Base-by-base conservation (phyloP, 352 stramenopile species). In the Pythium sukuiense region DNA sequence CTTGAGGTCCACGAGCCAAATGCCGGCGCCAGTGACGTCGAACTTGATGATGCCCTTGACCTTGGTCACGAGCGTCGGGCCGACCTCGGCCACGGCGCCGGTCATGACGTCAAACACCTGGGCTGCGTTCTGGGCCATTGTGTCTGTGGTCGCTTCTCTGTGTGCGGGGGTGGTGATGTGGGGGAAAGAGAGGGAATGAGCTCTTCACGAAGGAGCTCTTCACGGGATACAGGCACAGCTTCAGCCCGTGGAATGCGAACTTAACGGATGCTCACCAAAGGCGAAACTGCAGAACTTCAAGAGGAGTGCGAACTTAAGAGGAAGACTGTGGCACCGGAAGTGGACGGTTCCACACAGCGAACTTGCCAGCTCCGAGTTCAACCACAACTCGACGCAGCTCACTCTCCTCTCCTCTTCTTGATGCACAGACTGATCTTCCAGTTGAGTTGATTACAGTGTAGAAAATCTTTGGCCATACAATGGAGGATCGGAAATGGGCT, bases 41-140 rank as follows among this genome's bases (percentile, higher is more conserved):
- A 92, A 90, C 74, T 91, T 92, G 67, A 94, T 92, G 26, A 79
- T 70, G 55, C 82, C 83, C 62, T 94, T 92, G 63, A 94, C 74
- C 61, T 91, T 90, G 46, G 50, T 77, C 64, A 91, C 80, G 58
- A 94, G 79, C 65, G 80, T 78, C 58, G 80, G 80, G 43, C 85
- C 85, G 37, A 88, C 65, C 63, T 91, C 81, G 60, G 79, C 80
- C 58, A 93, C 81, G 57, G 85, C 81, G 30, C 74, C 69, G 49
- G 69, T 76, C 83, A 93, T 92, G 59, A 85, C 72, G 30, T 76
- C 73, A 75, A 93, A 93, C 67, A 90, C 64, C 70, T 92, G 80
- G 16, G 76, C 71, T 18, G 85, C 79, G 55, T 65, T 76, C 58
- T 71, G 56, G 39, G 76, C 66, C 76, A 83, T 87, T 13, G 7